Evolutionary conservation across 192 early-diverging fungal genomes (phyloP), one percentile per base, ranked within the genome.

Genomic region (Cetraspora pellucida): DNA sequence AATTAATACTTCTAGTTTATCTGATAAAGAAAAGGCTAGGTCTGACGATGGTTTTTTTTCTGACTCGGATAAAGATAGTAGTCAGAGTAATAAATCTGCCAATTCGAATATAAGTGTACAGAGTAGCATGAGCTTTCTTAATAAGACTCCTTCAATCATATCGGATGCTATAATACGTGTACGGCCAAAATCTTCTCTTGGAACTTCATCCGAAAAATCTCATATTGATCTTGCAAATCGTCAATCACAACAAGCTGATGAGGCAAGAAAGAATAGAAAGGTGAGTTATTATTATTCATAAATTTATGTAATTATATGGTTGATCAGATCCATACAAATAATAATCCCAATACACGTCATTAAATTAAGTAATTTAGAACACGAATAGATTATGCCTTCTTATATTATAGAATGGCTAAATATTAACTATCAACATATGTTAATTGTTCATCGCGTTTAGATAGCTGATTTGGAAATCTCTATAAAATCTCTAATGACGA

Each of bases 401-500:
- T n/a, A 4, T 37, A 37, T 37, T 37, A 37, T 37, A 37, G 60
- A 63, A 63, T 63, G 30, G 30, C 25, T 25, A 30, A n/a, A 52
- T 37, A 37, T 37, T 37, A 37, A 37, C 37, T 37, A 37, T 37
- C 37, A 37, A 37, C 37, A 37, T 37, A 37, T 37, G 37, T 30
- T 17, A 31, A 37, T 72, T 43, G 31, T 59, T 65, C 37, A 44
- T 65, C 27, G 11, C 61, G 25, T 37, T 23, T 19, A 86, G 82
- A 85, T 87, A 78, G 79, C 75, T 30, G 86, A 88, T 80, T 81
- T 88, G 46, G 88, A 89, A 75, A 86, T 89, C 28, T 87, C 88
- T 1, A 89, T 86, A 30, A 65, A 83, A 19, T 86, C 85, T 28
- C 68, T 89, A 10, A 73, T 86, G 10, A 80, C 81, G 37, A 74